Conservation (phyloP, 306 rosid genomes). For the Acacia acuminata region DNA sequence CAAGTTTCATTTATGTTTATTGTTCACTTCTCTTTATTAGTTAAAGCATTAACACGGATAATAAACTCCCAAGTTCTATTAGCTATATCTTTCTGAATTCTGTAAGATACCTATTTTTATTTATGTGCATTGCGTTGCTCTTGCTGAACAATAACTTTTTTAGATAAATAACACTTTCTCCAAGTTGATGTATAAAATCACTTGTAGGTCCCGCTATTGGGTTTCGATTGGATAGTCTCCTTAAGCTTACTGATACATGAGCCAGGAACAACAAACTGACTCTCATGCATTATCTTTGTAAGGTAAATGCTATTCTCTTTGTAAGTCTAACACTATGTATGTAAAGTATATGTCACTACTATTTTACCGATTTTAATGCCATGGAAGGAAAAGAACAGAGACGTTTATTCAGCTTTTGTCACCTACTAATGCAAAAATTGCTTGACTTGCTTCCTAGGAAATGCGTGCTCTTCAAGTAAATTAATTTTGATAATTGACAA, state of each 20-base stretch:
- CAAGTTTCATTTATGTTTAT: too few species aligned
- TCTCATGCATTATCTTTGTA: slow-evolving; percentile 99
- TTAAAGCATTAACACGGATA: too few species aligned
- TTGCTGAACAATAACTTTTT: slow-evolving; percentile 18
- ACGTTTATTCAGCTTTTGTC: background rate
- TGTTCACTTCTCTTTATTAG: too few species aligned
- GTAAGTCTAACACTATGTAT: background rate
- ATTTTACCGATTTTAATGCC: background rate
- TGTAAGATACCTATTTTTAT: too few species aligned
- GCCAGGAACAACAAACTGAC: slow-evolving; percentile 95
- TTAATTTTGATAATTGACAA: slow-evolving; percentile 35
- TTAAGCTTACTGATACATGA: slow-evolving; percentile 91
- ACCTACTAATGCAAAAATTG: background rate
- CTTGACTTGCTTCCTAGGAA: background rate
- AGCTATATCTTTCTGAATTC: too few species aligned
- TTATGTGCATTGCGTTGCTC: too few species aligned
- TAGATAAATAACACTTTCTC: slow-evolving; percentile 1
- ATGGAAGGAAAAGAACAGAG: background rate
- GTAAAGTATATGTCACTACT: background rate
- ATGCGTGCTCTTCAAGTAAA: background rate
- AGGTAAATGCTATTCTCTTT: slow-evolving; percentile 57
- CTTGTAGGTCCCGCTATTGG: slow-evolving; percentile 94
- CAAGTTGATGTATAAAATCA: slow-evolving; percentile 17
- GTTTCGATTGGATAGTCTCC: slow-evolving; percentile 96
- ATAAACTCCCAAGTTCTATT: too few species aligned